Evolutionary conservation across 169 alveolate genomes (phyloP), one percentile per base, ranked within the genome.

Genomic region (Plasmodium berghei): DNA sequence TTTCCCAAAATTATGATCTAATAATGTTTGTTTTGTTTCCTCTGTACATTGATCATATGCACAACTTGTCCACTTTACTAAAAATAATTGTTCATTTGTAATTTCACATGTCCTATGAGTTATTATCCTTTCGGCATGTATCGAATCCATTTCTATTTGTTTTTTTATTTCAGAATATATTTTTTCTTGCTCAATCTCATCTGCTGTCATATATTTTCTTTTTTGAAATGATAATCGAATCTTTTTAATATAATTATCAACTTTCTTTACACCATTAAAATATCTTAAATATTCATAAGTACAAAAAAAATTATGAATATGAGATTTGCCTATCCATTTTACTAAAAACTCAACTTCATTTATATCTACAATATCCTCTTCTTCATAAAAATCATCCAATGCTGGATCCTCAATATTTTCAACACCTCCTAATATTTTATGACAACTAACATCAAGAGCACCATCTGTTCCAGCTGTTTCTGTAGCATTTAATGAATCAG

Each of bases 31-130:
- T 70, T 87, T 95, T 10, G 96, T 95, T 72, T 96, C 98, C 88
- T 95, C 95, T 22, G 98, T 96, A 91, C 98, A 96, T 77, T 96
- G 98, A 72, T 96, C 98, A 90, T 96, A 96, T 5, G 97, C 94
- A 90, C 98, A 96, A 46, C 97, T 94, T 64, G 92, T 73, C 98
- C 98, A 96, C 75, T 96, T 96, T 18, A 96, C 98, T 77, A 96
- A 89, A 89, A 93, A 96, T 52, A 88, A 55, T 67, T 55, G 45
- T 56, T 61, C 93, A n/a, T 64, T 86, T 10, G 88, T 92, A 4
- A 34, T 24, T 22, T 93, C 96, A 72, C 73, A 59, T 87, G 87
- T 75, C 5, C 58, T 59, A 48, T 92, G 95, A 18, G 94, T 91
- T 56, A 96, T 96, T 28, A 96, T 93, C 54, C 98, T 90, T 73